A percentile compares a stretch with the other conserved stretches of the same genome.
Conservation (phyloP, 108 stramenopile genomes). For the Fistulifera pelliculosa region DNA sequence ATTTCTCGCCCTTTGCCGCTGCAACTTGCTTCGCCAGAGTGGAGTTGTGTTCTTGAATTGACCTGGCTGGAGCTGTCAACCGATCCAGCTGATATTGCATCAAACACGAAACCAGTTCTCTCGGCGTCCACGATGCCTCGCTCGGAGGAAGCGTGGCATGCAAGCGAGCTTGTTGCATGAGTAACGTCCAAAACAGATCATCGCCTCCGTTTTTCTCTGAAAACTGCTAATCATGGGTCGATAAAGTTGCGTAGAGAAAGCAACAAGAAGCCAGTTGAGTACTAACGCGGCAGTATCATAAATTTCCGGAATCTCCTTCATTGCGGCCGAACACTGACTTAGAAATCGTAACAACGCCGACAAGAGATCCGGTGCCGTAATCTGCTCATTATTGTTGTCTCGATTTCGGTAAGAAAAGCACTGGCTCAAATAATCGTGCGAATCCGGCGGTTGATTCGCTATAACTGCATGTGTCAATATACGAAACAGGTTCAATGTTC, state of each 20-base stretch:
- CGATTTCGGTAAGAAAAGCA: constrained; percentile 18
- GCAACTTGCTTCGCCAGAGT: constrained; percentile 43
- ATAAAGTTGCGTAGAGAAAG: constrained; percentile 70
- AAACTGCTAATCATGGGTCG: constrained; percentile 49
- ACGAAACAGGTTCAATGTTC: constrained; percentile 49
- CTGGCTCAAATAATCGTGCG: constrained; percentile 18
- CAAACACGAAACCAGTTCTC: constrained; percentile 27
- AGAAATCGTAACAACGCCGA: constrained; percentile 26
- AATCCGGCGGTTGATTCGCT: constrained; percentile 9
- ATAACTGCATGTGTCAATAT: constrained; percentile 52
- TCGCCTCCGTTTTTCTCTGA: constrained; percentile 7
- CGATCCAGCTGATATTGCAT: constrained; percentile 47
- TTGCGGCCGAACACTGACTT: constrained; percentile 10
- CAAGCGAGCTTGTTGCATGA: constrained; percentile 35
- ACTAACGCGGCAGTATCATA: constrained; percentile 55
- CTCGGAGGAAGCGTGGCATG: not conserved
- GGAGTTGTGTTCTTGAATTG: constrained; percentile 45
- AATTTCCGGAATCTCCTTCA: constrained; percentile 46
- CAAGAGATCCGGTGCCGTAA: constrained; percentile 17
- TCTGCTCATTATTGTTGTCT: constrained; percentile 11
- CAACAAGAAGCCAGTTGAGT: constrained; percentile 50
- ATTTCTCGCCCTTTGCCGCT: constrained; percentile 28
- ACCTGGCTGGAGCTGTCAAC: constrained; percentile 50
- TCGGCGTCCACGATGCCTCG: constrained; percentile 32
- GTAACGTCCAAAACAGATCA: constrained; percentile 32